Evolutionary conservation across 78 protist species (phyloP), one percentile per base, ranked within the genome.

Genomic region (Dictyostelium purpureum): DNA sequence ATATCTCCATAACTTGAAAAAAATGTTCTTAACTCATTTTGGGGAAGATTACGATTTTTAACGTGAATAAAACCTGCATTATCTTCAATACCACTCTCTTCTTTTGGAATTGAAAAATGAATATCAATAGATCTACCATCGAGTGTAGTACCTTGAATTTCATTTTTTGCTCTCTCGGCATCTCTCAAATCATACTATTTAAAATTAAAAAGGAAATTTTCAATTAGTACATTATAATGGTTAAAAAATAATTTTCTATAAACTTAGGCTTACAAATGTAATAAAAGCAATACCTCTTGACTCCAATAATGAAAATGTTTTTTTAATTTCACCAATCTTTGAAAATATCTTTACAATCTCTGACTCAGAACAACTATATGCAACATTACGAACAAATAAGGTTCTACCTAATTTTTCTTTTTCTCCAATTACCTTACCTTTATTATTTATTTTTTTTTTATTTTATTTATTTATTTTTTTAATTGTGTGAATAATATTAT

Each of bases 71-170:
- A 78, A 26, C 88, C 94, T 33, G 85, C 71, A 24, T 77, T 79
- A 43, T 88, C 88, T 31, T 76, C 94, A 42, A 59, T 43, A 1
- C 56, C 81, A 73, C 59, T 37, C 49, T 88, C 80, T 28, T 88
- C 93, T 12, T 79, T 78, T 57, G 94, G 94, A 70, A 88, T 79
- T 2, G 94, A 88, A 45, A 88, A 88, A 63, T 88, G 94, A 65
- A 88, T 76, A 51, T 66, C 71, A 70, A 88, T 88, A 38, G 81
- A 65, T 88, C 94, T 88, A 10, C 69, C 69, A 18, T 49, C 59
- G 2, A 88, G 11, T 21, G 51, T 70, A 4, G 56, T 40, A 9
- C 82, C 85, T 73, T 88, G 88, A 3, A 79, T 16, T 42, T 67
- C 80, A 45, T 88, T 76, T 63, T 76, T 88, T 0, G 94, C 94